These are phyloP conservation scores for Podospora didyma DNA, from an alignment of 495 filamentous ascomycete genomes.

Conservation along the genomic window DNA sequence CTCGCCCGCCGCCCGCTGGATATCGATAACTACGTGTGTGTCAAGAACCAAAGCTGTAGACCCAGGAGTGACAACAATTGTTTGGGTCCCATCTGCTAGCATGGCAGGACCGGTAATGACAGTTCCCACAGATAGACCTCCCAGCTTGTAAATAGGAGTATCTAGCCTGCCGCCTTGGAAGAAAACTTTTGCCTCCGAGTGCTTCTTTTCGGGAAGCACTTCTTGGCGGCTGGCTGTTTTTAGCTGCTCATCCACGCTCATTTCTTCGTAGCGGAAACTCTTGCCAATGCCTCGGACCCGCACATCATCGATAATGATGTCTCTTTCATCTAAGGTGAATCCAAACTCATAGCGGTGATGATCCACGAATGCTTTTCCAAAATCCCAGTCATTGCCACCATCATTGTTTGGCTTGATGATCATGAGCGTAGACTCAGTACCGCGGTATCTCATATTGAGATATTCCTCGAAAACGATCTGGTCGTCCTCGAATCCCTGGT, in stretches of 20 bases:
- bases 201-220: slow-evolving; percentile 49
- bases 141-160: slow-evolving; percentile 81
- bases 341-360: slow-evolving; percentile 94
- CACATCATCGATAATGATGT: slow-evolving; percentile 91
- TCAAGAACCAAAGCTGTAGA: slow-evolving; percentile 69
- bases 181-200: slow-evolving; percentile 57
- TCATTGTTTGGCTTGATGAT: slow-evolving; percentile 61
- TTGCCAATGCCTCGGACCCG: slow-evolving; percentile 84
- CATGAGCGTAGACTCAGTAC: slow-evolving; percentile 87
- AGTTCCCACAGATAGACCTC: slow-evolving; percentile 71
- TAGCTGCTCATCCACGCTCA: slow-evolving; percentile 75
- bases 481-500: slow-evolving; percentile 70
- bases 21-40: slow-evolving; percentile 70
- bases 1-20: slow-evolving; percentile 54
- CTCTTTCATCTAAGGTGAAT: slow-evolving; percentile 81
- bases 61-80: slow-evolving; percentile 83
- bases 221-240: slow-evolving; percentile 54
- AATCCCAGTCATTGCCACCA: slow-evolving; percentile 68
- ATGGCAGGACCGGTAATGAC: slow-evolving; percentile 82
- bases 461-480: slow-evolving; percentile 82
- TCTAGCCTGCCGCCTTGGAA: slow-evolving; percentile 72
- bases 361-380: slow-evolving; percentile 75
- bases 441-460: slow-evolving; percentile 83
- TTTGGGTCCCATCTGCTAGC: slow-evolving; percentile 92
- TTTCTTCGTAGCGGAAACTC: slow-evolving; percentile 73